Evolutionary conservation across 1,284 basidiomycete genomes (phyloP), one percentile per base, ranked within the genome.

Genomic region (Apiotrichum mycotoxinovorans): DNA sequence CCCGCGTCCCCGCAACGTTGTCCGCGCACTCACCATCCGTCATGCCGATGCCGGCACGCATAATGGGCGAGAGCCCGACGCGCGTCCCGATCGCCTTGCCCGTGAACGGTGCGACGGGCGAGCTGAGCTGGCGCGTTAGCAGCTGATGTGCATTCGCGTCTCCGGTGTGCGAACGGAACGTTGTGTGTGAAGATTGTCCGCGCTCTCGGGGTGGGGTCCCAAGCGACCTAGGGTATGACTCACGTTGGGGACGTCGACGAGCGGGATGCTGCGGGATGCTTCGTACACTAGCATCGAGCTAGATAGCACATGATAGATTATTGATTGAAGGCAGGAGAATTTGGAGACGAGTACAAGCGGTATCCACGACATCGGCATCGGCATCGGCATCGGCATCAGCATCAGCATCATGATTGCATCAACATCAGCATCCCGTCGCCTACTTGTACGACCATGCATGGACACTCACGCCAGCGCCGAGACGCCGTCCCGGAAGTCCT

Each of bases 31-130:
- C 73, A 60, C 89, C 85, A 65, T 96, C 91, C 0, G 88, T 85
- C 89, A 98, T 93, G n/a, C 91, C 91, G 56, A 94, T 80, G 22
- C 94, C 94, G 17, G 94, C 94, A 50, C 94, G 86, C 55, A 98
- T 80, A 68, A 98, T 91, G 34, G 94, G 94, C 3, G 89, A 87
- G 52, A 98, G 77, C 9, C 91, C 94, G 57, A 98, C 84, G 48
- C 84, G 83, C 18, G 87, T 68, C 8, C 73, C 69, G 47, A 80
- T 64, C n/a, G 69, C 65, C 30, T 72, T 66, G 37, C 79, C 79
- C 0, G 75, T 77, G 61, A 74, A 80, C 11, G 67, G 51, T 1
- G 76, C 72, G 33, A 79, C 66, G 46, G 79, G 78, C 7, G 76
- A 71, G 59, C 71, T 66, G 4, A 77, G 69, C 74, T 75, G 58